Percentiles rank a stretch among this genome's conserved stretches.
phyloP scores from a whole-genome alignment of 2,329 filamentous ascomycete genomes.

The Fusarium sp. region DNA sequence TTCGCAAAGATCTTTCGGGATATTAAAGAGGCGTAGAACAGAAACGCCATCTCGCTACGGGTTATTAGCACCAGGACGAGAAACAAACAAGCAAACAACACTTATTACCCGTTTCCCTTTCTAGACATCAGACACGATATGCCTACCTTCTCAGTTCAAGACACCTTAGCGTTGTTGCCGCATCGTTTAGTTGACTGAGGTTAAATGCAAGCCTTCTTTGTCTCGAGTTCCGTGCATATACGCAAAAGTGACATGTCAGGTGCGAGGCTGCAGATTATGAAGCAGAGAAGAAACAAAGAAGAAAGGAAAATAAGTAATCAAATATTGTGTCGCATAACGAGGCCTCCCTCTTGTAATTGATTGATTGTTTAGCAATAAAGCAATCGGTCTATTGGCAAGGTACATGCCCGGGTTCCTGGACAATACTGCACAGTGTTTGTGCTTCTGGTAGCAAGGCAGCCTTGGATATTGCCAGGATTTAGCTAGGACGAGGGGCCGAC shows the following conservation, averaged over 20 bases:
- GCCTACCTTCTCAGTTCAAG: background rate
- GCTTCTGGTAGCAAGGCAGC: background rate
- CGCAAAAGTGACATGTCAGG: constrained; percentile 30
- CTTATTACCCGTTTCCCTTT: background rate
- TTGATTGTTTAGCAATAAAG: background rate
- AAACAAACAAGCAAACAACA: constrained; percentile 7
- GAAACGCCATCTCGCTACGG: constrained; percentile 1
- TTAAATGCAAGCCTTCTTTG: constrained; percentile 24
- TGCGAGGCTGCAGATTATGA: constrained; percentile 17
- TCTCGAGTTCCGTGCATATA: constrained; percentile 16
- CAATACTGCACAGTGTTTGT: constrained; percentile 17
- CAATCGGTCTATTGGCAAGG: background rate
- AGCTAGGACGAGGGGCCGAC: constrained; percentile 8
- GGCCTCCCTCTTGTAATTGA: constrained; percentile 9
- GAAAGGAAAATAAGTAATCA: constrained; percentile 8
- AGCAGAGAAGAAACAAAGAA: constrained; percentile 8
- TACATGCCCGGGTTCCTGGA: constrained; percentile 1
- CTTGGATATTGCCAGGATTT: constrained; percentile 9
- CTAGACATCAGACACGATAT: background rate
- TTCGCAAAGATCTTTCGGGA: background rate
- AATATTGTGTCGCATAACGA: constrained; percentile 6
- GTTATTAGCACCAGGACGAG: background rate
- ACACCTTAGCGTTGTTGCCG: constrained; percentile 42
- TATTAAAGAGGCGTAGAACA: constrained; percentile 17
- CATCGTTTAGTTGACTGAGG: constrained; percentile 30